These are phyloP conservation scores for Aureobasidium sp. DNA, from an alignment of 2,329 filamentous ascomycete species.

Conservation along the genomic window DNA sequence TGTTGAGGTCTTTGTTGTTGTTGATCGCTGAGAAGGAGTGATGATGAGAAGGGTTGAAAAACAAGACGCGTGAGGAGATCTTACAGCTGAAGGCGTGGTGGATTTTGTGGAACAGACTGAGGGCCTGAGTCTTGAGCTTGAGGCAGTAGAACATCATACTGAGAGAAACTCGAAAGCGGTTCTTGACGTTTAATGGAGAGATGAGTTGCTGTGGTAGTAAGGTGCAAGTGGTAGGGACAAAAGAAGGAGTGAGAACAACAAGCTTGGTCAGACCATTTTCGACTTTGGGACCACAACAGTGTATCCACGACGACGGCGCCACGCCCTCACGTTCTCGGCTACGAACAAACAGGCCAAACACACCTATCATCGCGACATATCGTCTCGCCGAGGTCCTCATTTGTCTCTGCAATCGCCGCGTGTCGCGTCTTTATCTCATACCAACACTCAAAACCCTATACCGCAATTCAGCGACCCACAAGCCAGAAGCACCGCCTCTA, in stretches of 20 bases:
- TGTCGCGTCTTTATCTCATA: too few relatives aligned
- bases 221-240: background rate
- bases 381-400: background rate
- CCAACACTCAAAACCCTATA: too few relatives aligned
- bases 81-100: background rate
- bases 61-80: background rate
- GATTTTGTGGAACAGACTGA: background rate
- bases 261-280: background rate
- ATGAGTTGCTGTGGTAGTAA: background rate
- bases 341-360: background rate
- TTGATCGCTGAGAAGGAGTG: background rate
- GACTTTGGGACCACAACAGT: background rate
- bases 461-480: too few relatives aligned
- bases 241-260: background rate
- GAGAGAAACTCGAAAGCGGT: background rate
- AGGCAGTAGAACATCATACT: background rate
- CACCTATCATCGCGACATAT: background rate
- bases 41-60: background rate
- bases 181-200: background rate
- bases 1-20: background rate
- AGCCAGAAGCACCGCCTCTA: too few relatives aligned
- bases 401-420: too few relatives aligned
- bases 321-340: background rate
- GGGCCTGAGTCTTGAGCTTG: background rate
- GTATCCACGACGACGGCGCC: background rate